Conservation (phyloP, 768 basidiomycete genomes). For the Galerina sulciceps region DNA sequence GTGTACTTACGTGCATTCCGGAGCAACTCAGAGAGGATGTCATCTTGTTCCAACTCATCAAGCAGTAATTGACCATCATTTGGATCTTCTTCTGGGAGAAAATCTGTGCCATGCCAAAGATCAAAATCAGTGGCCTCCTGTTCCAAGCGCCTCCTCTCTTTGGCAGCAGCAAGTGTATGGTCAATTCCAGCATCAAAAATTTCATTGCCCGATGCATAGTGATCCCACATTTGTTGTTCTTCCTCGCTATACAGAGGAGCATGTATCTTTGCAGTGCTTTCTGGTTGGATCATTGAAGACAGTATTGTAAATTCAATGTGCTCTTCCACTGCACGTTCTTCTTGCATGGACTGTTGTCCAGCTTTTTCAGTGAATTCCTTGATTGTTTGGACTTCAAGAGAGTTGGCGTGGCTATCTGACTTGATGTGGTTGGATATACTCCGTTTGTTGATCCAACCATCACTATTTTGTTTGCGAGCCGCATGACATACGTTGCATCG, state of each 20-base stretch:
- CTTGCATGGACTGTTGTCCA: not conserved
- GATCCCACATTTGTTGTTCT: not conserved
- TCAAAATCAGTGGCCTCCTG: not conserved
- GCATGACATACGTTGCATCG: not conserved
- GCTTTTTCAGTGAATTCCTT: not conserved
- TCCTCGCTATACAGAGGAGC: not conserved
- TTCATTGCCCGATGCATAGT: not conserved
- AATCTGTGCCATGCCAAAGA: not conserved
- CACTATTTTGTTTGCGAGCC: not conserved
- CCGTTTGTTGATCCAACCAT: conserved; percentile 2
- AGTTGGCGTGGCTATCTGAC: not conserved
- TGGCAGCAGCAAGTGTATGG: not conserved
- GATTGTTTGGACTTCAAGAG: not conserved
- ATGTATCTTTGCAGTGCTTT: not conserved
- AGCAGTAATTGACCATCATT: too few species aligned
- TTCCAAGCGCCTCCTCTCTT: not conserved
- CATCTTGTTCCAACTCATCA: too few species aligned
- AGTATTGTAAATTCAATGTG: not conserved
- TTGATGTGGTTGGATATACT: not conserved
- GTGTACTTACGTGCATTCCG: too few species aligned
- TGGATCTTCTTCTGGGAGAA: not conserved
- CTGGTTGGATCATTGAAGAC: not conserved
- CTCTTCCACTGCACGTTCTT: conserved; percentile 4
- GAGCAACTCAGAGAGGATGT: too few species aligned
- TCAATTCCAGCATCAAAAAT: not conserved